Evolutionary conservation across 2,329 filamentous ascomycete species (phyloP), one percentile per base, ranked within the genome.

Genomic region (Phaeosphaeria sp.): DNA sequence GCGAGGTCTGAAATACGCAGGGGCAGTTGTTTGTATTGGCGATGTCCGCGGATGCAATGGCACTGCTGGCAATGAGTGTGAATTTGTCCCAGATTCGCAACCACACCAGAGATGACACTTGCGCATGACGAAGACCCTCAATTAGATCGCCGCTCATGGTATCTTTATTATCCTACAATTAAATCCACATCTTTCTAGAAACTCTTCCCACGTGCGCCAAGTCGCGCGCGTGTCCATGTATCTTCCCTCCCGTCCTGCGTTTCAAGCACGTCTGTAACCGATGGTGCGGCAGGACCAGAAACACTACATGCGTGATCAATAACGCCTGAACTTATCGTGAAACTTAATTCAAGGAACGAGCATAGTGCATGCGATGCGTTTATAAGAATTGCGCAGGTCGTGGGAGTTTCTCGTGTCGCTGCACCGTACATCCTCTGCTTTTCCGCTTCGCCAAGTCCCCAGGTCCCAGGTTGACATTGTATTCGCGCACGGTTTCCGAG

Each of bases 241-340:
- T 27, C 15, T 27, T 33, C 46, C 22, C 20, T 21, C 18, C 42
- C 13, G 41, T 46, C 27, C 25, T 41, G 30, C 48, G 62, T 64
- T 64, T 64, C 60, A 64, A 56, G 52, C 46, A 52, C 54, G 55
- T 57, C 49, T 56, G 59, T 62, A 64, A 62, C 59, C 47, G 43
- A 58, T 64, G 62, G 59, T 64, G 62, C 60, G 62, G 62, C 62
- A 58, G 46, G 49, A 52, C 53, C 57, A 27, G 62, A 60, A 63
- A 64, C 62, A 52, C 48, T 46, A 41, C 49, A 27, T 49, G 62
- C 62, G 60, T 60, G 52, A 57, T 47, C 46, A 33, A 46, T 52
- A 54, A 20, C 50, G 55, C 50, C 51, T 59, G 15, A 44, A 33
- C 30, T 36, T 50, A 57, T 36, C 5, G 13, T 50, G 25, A 33